These are phyloP conservation scores for Tuctoria greenei DNA, from an alignment of 176 grass and related monocot species.

Conservation along the genomic window DNA sequence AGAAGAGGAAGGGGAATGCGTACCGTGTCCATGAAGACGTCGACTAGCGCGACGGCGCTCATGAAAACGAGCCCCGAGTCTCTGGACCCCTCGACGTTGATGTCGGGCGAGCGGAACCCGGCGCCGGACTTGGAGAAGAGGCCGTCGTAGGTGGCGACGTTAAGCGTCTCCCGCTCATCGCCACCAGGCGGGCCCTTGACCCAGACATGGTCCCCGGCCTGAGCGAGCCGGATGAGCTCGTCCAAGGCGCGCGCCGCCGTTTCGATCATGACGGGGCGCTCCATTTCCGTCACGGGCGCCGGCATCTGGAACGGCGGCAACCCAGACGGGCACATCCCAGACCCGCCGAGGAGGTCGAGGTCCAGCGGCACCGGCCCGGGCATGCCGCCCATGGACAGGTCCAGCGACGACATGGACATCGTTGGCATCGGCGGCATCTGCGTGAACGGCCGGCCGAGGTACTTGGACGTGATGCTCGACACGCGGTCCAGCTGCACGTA, in stretches of 20 bases:
- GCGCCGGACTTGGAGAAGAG: conserved; percentile 69
- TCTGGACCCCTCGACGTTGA: conserved; percentile 62
- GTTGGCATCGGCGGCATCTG: conserved; percentile 58
- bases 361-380: conserved; percentile 61
- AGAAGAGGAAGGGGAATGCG: too few relatives aligned
- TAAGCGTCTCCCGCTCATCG: conserved; percentile 55
- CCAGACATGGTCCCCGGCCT: conserved; percentile 78
- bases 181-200: conserved; percentile 11
- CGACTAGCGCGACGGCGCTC: conserved; percentile 56
- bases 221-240: conserved; percentile 78
- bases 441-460: conserved; percentile 80
- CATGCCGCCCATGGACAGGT: conserved; percentile 55
- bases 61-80: conserved; percentile 66
- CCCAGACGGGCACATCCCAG: neutral
- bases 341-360: conserved; percentile 67
- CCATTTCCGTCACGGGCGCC: conserved; percentile 53
- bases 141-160: conserved; percentile 60
- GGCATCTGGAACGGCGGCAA: conserved; percentile 50
- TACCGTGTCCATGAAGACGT: conserved; percentile 94
- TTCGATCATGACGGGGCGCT: conserved; percentile 70
- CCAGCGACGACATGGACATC: conserved; percentile 50
- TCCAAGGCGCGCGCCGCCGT: conserved; percentile 71
- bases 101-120: conserved; percentile 52
- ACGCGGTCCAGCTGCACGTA: conserved; percentile 66
- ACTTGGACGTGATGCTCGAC: conserved; percentile 78